Conservation (phyloP, 2,329 filamentous ascomycete genomes). For the Arthrobotrys iridis region DNA sequence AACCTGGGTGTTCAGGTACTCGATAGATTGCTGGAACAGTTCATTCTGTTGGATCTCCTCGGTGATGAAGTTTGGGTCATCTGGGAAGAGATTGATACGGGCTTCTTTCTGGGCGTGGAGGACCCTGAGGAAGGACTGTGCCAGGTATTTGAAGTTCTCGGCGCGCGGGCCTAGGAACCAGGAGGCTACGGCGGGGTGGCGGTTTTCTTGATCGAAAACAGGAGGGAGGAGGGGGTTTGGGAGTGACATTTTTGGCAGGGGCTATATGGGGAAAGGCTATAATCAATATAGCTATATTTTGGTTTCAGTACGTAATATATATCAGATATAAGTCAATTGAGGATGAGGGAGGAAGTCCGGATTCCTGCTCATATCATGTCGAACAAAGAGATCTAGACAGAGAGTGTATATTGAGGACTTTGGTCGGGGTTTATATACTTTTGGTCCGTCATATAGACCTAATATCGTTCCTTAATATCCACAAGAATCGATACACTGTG, state of each 20-base stretch:
- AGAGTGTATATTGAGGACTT: too few species aligned
- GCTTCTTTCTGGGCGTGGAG: conserved; percentile 61
- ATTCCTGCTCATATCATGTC: too few species aligned
- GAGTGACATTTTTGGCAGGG: background rate
- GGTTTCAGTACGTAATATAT: too few species aligned
- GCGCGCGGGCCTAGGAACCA: conserved; percentile 64
- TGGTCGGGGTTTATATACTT: too few species aligned
- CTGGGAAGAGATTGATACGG: conserved; percentile 60
- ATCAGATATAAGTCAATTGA: too few species aligned
- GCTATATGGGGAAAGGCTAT: too few species aligned
- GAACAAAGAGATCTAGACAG: too few species aligned
- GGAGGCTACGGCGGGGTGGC: conserved; percentile 59
- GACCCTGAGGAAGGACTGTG: conserved; percentile 62
- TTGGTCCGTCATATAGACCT: too few species aligned
- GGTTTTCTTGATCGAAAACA: background rate
- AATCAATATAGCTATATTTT: too few species aligned
- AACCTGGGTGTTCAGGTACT: conserved; percentile 61
- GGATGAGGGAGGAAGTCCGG: too few species aligned
- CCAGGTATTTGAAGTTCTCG: conserved; percentile 63
- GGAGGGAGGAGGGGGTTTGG: background rate
- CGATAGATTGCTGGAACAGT: conserved; percentile 60
- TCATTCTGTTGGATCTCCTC: conserved; percentile 60
- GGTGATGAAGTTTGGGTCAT: conserved; percentile 63
- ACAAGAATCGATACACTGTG: too few species aligned
- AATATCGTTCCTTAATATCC: too few species aligned